Base-by-base conservation (phyloP, 2,329 filamentous ascomycete species). In the Aspergillus brunneoviolaceus region DNA sequence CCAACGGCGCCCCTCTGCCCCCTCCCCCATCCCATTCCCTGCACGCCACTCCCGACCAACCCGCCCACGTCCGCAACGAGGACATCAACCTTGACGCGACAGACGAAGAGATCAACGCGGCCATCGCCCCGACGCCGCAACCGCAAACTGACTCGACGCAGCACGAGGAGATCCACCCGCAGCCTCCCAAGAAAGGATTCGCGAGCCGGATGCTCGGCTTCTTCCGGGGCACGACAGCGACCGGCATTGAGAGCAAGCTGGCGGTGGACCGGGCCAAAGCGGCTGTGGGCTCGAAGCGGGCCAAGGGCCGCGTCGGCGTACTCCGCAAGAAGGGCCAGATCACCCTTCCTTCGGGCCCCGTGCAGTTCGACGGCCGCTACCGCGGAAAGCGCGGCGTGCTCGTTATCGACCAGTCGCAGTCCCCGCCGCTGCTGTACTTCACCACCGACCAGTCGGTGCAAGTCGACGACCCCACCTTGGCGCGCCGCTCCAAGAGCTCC, bases 1-100 rank as follows among this genome's bases (percentile, higher is more conserved):
- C 85, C 11, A 93, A 93, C 76, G 89, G 90, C 65, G 88, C 90
- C 0, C 92, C 92, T 0, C 76, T 96, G 0, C 90, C 91, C 0
- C 87, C 84, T 11, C 84, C 84, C 23, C 84, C 84, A 1, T 31
- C 45, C 16, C 73, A 72, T 16, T 75, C 80, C 23, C 62, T 68
- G 3, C 63, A 72, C 10, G 75, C 81, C 29, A 81, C 83, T 3
- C 77, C 82, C 21, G 80, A 83, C 21, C 73, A 80, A 59, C 80
- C 83, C 16, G 80, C 79, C 11, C 80, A 82, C 1, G 59, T 87
- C 47, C 77, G 86, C 54, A 76, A 86, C 2, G 80, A 82, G 57
- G 81, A 85, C 58, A 76, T 79, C 51, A 83, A 86, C 0, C 77
- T 89, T 10, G 85, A 86, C 59, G 88, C 88, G 1, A 84, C 85